A percentile compares a stretch with the other conserved stretches of the same genome.
These are phyloP conservation scores for Keithomyces neogunnii DNA, from an alignment of 2,329 filamentous ascomycete species.

Conservation along the genomic window DNA sequence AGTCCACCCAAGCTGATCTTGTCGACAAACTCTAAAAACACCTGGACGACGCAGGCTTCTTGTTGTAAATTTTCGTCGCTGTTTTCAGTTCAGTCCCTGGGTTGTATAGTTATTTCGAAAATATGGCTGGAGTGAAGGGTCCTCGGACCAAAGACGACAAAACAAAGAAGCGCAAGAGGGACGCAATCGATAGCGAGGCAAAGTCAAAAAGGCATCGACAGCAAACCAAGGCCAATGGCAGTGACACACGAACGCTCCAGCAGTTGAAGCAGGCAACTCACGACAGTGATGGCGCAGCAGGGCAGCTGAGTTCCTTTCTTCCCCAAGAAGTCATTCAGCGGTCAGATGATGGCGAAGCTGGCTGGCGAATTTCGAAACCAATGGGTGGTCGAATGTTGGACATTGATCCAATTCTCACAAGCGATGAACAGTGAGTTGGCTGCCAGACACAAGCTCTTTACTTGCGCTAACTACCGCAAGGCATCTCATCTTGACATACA, in stretches of 20 bases:
- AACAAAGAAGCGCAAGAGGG: slow-evolving; percentile 40
- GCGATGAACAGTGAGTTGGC: slow-evolving; percentile 49
- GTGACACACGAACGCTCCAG: background rate
- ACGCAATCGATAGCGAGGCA: slow-evolving; percentile 31
- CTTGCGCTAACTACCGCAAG: slow-evolving; percentile 29
- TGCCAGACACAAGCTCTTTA: background rate
- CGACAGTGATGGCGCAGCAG: slow-evolving; percentile 3
- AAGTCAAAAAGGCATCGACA: slow-evolving; percentile 32
- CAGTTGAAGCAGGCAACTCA: slow-evolving; percentile 3
- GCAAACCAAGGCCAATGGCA: slow-evolving; percentile 20
- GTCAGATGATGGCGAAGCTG: slow-evolving; percentile 22
- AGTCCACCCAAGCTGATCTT: background rate
- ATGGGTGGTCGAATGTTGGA: slow-evolving; percentile 59
- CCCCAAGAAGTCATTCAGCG: slow-evolving; percentile 17
- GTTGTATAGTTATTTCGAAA: slow-evolving; percentile 7
- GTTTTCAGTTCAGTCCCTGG: slow-evolving; percentile 9
- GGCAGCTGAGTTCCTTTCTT: slow-evolving; percentile 9
- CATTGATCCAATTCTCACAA: slow-evolving; percentile 54
- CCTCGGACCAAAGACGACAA: slow-evolving; percentile 25
- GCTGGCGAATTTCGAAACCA: slow-evolving; percentile 55
- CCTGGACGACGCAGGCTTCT: slow-evolving; percentile 6
- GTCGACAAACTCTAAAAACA: slow-evolving; percentile 3
- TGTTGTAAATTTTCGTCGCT: background rate
- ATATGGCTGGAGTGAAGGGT: slow-evolving; percentile 27
- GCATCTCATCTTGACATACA: slow-evolving; percentile 66